Evolutionary conservation across 345 rosid genomes (phyloP), one percentile per base, ranked within the genome.

Genomic region (Eucalyptus decipiens): DNA sequence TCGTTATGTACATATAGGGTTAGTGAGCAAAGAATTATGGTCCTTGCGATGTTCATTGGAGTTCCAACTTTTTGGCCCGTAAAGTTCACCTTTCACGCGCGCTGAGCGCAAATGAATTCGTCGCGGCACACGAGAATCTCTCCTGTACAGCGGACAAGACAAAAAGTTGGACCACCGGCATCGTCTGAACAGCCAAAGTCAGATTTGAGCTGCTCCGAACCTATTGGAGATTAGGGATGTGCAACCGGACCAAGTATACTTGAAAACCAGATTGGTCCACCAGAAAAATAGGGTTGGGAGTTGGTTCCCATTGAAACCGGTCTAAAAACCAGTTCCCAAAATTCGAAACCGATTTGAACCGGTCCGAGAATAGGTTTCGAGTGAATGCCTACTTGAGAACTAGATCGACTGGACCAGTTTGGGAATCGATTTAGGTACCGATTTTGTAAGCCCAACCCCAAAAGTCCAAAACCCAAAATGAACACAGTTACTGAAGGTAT

Each of bases 401-500:
- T 3, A 0, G 23, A 51, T 51, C 0, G 1, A 51, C 1, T 4
- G 0, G 2, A 51, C 5, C 1, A 1, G 2, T 52, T 52, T 52
- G 5, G 26, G 26, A 52, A 52, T 0, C 4, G 0, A 8, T 52
- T 52, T 52, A 52, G 26, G 1, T 52, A 52, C 11, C 26, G 0
- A 1, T 52, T 52, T 52, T 52, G 58, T 52, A 52, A 52, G 58
- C 11, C 26, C 26, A 52, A 21, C 58, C 26, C 11, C 58, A 52
- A 19, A 21, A 52, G 58, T 52, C 58, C 26, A 52, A 52, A 21
- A 52, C 58, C 5, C 58, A 52, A 52, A 52, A 52, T 52, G 26
- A 52, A 52, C 58, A 8, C 10, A 21, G 1, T 52, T 52, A 52
- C 1, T 2, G 1, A 52, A 52, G 58, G 58, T 21, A 52, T 2